Base-by-base conservation (phyloP, 73 alveolate genomes). In the Effrenium voratum region DNA sequence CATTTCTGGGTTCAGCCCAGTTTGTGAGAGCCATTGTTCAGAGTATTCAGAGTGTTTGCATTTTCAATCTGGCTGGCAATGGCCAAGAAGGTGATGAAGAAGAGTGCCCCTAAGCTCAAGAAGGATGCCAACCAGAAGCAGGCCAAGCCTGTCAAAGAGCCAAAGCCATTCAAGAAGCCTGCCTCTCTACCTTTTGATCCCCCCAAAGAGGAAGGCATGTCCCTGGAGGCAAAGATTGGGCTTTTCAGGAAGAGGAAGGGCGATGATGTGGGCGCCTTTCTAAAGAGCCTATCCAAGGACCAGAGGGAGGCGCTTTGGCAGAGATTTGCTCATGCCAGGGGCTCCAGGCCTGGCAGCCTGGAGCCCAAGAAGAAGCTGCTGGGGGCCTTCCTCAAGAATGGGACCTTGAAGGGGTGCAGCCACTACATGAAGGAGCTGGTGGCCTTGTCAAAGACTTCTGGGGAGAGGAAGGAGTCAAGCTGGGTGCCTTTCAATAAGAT, bases 251-350 rank as follows among this genome's bases (percentile, higher is more conserved):
- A 80, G 34, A 80, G n/a, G 46, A 45, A 32, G 43, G 32, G 4
- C 45, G 0, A 0, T 16, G 91, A 80, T 47, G n/a, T 80, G 2
- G 70, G 70, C 24, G 6, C n/a, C 66, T 80, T 44, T n/a, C 72
- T 80, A 72, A 59, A 76, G 19, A 22, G 40, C 15, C 86, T 76
- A 40, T 45, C 66, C 36, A 47, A 80, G 72, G 49, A 32, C 22
- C 72, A 80, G 44, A 44, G 91, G n/a, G 72, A 80, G 26, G 91
- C 91, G 5, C 72, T 80, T 8, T 80, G 72, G 91, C 91, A 80
- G 46, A 44, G 91, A 46, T 80, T 80, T 28, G 45, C 72, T 28
- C 3, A 41, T 24, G 91, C 91, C 22, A 80, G 91, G 30, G 46
- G 43, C 45, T 80, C 44, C 43, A 80, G 70, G 70, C 32, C 46